Percentiles rank a stretch among this genome's conserved stretches.
Evolutionary conservation across 1,284 basidiomycete species (phyloP).

Genomic region (Ustilago nuda): DNA sequence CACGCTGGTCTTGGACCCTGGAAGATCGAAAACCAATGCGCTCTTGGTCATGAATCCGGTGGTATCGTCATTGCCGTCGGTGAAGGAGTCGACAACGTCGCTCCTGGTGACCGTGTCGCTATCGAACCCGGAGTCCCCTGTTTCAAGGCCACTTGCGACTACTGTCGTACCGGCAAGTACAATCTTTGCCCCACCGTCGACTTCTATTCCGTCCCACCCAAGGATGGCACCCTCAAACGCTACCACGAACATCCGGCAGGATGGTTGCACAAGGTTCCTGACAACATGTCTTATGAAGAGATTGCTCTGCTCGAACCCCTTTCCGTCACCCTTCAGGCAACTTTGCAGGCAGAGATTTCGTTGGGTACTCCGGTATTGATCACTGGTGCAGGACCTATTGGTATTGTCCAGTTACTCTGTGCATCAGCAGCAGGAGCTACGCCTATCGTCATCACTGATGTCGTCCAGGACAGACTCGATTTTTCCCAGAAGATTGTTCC

Average conservation of each 20-base stretch:
- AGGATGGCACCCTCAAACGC: conserved; percentile 67
- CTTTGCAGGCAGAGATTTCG: conserved; percentile 72
- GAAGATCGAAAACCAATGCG: conserved; percentile 62
- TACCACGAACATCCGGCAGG: conserved; percentile 73
- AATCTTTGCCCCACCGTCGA: conserved; percentile 70
- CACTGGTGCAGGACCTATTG: conserved; percentile 71
- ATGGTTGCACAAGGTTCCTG: conserved; percentile 73
- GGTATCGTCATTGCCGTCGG: conserved; percentile 65
- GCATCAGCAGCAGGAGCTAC: conserved; percentile 73
- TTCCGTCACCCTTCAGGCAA: conserved; percentile 72
- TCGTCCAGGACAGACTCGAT: conserved; percentile 72
- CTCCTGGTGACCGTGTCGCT: conserved; percentile 62
- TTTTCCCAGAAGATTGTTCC: conserved; percentile 73
- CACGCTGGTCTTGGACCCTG: conserved; percentile 69
- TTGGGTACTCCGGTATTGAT: conserved; percentile 69
- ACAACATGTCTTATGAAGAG: conserved; percentile 70
- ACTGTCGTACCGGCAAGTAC: conserved; percentile 73
- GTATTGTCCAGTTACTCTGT: conserved; percentile 73
- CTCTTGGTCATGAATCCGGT: conserved; percentile 65
- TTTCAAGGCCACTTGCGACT: conserved; percentile 71
- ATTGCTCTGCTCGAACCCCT: conserved; percentile 73
- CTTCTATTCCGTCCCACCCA: conserved; percentile 69
- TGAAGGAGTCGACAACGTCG: conserved; percentile 61
- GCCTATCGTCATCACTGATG: conserved; percentile 73
- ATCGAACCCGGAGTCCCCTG: conserved; percentile 71